A percentile compares a stretch with the other conserved stretches of the same genome.
phyloP scores from a whole-genome alignment of 768 basidiomycete species.

The Boletus sp. region DNA sequence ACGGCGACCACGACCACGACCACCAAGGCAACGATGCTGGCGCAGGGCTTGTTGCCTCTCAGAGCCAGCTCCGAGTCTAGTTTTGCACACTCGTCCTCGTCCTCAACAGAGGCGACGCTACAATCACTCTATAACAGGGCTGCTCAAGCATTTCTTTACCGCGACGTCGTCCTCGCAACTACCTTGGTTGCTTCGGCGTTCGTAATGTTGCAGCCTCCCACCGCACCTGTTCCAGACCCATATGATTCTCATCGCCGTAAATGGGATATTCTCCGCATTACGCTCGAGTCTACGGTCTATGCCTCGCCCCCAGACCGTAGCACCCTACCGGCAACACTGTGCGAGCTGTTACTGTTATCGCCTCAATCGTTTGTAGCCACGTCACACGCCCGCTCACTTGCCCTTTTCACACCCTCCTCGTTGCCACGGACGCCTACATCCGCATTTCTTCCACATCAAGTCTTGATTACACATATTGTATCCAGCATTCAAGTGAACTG shows the following conservation, averaged over 20 bases:
- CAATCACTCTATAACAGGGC: conserved; percentile 75
- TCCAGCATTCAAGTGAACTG: conserved; percentile 66
- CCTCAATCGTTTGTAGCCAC: conserved; percentile 55
- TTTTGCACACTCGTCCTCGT: conserved; percentile 7
- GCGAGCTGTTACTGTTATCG: conserved; percentile 51
- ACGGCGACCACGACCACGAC: conserved; percentile 47
- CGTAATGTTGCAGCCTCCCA: conserved; percentile 48
- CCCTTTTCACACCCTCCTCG: conserved; percentile 59
- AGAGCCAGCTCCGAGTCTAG: conserved; percentile 28
- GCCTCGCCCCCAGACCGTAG: conserved; percentile 44
- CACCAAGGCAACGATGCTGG: conserved; percentile 20
- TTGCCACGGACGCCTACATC: conserved; percentile 39
- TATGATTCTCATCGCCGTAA: conserved; percentile 60
- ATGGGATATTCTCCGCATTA: conserved; percentile 87
- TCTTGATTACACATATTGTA: conserved; percentile 67
- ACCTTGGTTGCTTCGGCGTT: conserved; percentile 69
- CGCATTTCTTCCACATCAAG: conserved; percentile 62
- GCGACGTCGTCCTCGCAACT: conserved; percentile 64
- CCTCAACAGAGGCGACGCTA: conserved; percentile 47
- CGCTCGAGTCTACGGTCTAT: conserved; percentile 73
- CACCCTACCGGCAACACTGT: conserved; percentile 49
- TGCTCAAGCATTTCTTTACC: conserved; percentile 73
- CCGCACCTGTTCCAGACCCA: conserved; percentile 31
- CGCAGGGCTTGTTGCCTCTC: conserved; percentile 32
- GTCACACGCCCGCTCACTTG: conserved; percentile 61